Evolutionary conservation across 106 monocot species (phyloP).

Genomic region (Dendrobium nobile): DNA sequence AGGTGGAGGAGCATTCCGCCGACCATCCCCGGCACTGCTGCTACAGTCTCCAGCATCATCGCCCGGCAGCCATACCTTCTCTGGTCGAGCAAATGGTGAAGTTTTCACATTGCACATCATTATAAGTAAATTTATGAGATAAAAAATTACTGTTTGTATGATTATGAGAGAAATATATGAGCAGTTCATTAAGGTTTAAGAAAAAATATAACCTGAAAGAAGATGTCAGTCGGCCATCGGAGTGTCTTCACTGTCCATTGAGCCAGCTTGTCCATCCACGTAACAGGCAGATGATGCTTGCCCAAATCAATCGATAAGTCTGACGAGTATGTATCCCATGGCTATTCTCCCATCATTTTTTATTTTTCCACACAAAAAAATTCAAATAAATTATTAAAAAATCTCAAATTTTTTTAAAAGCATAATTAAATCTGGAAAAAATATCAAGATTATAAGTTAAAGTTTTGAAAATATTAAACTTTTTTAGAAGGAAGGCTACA

Average conservation of each 20-base stretch:
- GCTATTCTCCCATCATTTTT: slow-evolving; percentile 15
- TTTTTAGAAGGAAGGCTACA: background rate
- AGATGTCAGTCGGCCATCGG: slow-evolving; percentile 52
- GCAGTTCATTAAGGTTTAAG: background rate
- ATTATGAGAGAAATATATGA: background rate
- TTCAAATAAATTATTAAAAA: background rate
- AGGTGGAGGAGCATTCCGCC: slow-evolving; percentile 72
- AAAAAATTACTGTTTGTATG: background rate
- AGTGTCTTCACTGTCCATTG: slow-evolving; percentile 52
- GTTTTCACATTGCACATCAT: no score
- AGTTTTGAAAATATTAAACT: background rate
- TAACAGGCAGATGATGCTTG: slow-evolving; percentile 55
- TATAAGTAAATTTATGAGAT: no score
- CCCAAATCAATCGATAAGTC: slow-evolving; percentile 38
- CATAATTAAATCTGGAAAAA: background rate
- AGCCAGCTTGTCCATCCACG: slow-evolving; percentile 48
- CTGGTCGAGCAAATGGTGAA: slow-evolving; percentile 17
- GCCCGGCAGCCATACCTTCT: slow-evolving; percentile 81
- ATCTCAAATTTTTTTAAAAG: background rate
- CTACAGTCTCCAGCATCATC: slow-evolving; percentile 94
- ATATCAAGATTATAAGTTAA: background rate
- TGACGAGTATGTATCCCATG: slow-evolving; percentile 49
- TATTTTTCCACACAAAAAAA: no score
- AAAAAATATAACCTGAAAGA: slow-evolving; percentile 44
- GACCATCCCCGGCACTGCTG: slow-evolving; percentile 90